Base-by-base conservation (phyloP, 768 basidiomycete genomes). In the Pisolithus marmoratus region DNA sequence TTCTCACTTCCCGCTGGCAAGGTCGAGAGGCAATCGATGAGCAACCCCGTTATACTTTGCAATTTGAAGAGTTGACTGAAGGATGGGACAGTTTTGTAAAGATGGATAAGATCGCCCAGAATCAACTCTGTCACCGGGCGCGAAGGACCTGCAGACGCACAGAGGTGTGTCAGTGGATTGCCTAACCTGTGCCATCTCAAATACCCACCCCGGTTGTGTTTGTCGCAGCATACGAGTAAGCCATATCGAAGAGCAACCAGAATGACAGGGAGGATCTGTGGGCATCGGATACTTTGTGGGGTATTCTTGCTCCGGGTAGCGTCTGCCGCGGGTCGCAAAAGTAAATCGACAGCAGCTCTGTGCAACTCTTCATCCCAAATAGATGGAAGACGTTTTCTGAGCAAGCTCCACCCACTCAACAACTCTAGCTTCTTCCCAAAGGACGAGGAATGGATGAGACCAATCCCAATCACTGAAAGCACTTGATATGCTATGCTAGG, bases 371-470 rank as follows among this genome's bases (percentile, higher is more conserved):
- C 63, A 56, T 85, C 77, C 94, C 94, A 95, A 42, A 75, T 72
- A 20, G 65, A 59, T 0, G 91, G 87, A 19, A 94, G 60, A 24
- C 85, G 78, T 4, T 75, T 75, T 63, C 83, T 85, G 34, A 95
- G 63, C 2, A 87, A 74, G 43, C 75, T 82, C 87, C 92, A 95
- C 8, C 94, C 94, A 48, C 84, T 85, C 36, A 89, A 83, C 1
- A 87, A 71, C 63, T 94, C 93, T 58, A 95, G 92, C 59, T 89
- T 92, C 50, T 85, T 75, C 43, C 72, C 77, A 70, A 94, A 96
- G 2, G 83, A 78, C 9, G 76, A 62, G 0, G 83, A 82, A 26
- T 73, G 65, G 15, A 67, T 68, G 26, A 85, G 72, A 52, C 83
- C 77, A 49, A 84, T 72, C 2, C 73, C 72, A 8, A 90, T 74